Conservation (phyloP, 371 early-diverging fungal genomes). For the Apophysomyces elegans region DNA sequence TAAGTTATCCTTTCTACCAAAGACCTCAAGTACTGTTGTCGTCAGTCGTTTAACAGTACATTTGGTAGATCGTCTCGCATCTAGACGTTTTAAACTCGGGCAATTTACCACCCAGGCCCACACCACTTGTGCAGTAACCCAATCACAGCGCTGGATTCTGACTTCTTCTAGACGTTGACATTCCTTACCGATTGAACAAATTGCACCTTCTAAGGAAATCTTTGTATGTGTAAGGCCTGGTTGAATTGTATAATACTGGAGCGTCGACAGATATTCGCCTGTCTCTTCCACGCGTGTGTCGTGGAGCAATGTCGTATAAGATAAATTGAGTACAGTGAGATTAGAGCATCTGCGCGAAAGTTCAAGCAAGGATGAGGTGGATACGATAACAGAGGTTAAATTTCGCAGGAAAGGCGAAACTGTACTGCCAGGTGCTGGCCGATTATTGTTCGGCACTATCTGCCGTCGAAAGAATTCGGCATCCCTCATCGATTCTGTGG, state of each 20-base stretch:
- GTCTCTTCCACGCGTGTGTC: slow-evolving; percentile 62
- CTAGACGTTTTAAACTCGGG: slow-evolving; percentile 42
- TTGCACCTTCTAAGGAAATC: slow-evolving; percentile 47
- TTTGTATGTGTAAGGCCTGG: slow-evolving; percentile 57
- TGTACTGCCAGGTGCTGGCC: not conserved
- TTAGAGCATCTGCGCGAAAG: slow-evolving; percentile 54
- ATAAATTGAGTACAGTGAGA: slow-evolving; percentile 53
- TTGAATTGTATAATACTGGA: slow-evolving; percentile 57
- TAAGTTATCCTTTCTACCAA: not conserved
- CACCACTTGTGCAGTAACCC: slow-evolving; percentile 59
- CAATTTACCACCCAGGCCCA: slow-evolving; percentile 49
- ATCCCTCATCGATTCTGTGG: slow-evolving; percentile 28
- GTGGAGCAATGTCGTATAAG: slow-evolving; percentile 46
- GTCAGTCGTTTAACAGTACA: slow-evolving; percentile 44
- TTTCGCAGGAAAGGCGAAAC: not conserved
- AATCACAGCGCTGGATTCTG: slow-evolving; percentile 59
- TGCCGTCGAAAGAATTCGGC: slow-evolving; percentile 24
- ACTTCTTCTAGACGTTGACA: slow-evolving; percentile 53
- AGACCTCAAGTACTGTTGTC: slow-evolving; percentile 21
- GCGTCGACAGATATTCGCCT: slow-evolving; percentile 61
- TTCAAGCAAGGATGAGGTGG: slow-evolving; percentile 62
- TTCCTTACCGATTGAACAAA: slow-evolving; percentile 47
- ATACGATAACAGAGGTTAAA: slow-evolving; percentile 40
- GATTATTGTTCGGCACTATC: slow-evolving; percentile 2
- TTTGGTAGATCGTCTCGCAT: slow-evolving; percentile 51